Conservation (phyloP, 1,284 basidiomycete genomes). For the Malassezia arunalokei region DNA sequence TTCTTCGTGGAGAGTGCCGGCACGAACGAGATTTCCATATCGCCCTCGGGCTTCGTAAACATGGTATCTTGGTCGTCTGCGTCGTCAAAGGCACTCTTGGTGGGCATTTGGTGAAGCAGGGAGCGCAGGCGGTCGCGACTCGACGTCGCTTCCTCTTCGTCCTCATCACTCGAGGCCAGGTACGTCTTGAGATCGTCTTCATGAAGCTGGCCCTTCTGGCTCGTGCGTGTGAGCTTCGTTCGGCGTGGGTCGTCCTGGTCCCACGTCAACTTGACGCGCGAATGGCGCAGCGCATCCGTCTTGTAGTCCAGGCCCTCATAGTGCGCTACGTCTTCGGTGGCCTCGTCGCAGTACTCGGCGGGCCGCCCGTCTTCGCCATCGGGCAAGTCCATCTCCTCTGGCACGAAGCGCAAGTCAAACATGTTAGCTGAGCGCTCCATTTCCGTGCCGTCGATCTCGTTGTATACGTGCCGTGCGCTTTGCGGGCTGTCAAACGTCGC, state of each 20-base stretch:
- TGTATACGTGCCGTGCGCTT: conserved; percentile 68
- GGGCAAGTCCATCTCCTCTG: conserved; percentile 69
- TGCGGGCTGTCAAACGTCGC: conserved; percentile 72
- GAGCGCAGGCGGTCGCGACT: conserved; percentile 28
- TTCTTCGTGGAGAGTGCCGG: conserved; percentile 37
- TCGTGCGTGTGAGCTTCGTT: conserved; percentile 53
- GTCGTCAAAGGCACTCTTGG: conserved; percentile 30
- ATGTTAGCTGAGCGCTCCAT: conserved; percentile 93
- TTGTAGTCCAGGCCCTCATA: conserved; percentile 82
- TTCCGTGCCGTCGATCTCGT: conserved; percentile 85
- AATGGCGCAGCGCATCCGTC: conserved; percentile 93
- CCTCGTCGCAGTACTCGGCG: conserved; percentile 56
- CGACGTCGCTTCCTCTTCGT: conserved; percentile 8
- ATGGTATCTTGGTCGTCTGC: conserved; percentile 22
- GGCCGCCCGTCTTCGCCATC: conserved; percentile 63
- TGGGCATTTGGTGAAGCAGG: conserved; percentile 21
- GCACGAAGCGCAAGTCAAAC: conserved; percentile 62
- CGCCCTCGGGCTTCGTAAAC: conserved; percentile 17
- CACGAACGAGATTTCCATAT: conserved; percentile 45
- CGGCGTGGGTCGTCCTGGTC: conserved; percentile 93
- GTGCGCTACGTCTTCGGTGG: conserved; percentile 54
- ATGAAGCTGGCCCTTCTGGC: conserved; percentile 25
- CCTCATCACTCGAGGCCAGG: conserved; percentile 39
- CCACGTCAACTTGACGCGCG: conserved; percentile 95
- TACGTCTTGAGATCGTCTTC: conserved; percentile 44